These are phyloP conservation scores for Acer saccharum DNA, from an alignment of 345 rosid genomes.

Conservation along the genomic window DNA sequence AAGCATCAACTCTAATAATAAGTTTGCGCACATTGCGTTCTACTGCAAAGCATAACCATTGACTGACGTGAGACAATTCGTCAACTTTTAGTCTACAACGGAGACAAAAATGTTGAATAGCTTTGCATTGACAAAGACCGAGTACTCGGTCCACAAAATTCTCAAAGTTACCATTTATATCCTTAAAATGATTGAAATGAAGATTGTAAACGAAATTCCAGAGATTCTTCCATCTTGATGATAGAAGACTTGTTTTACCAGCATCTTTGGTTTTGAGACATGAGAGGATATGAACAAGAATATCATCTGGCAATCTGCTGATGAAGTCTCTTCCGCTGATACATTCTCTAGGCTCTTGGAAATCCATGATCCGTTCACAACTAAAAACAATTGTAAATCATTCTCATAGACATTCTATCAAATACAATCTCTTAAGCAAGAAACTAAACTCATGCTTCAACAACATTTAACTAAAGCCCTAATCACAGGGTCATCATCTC, in stretches of 20 bases:
- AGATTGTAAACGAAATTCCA: constrained; percentile 1
- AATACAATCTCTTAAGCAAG: too few species aligned
- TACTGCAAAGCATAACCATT: background rate
- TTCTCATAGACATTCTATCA: too few species aligned
- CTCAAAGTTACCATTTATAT: background rate
- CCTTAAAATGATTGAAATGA: background rate
- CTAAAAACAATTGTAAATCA: too few species aligned
- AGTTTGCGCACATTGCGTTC: background rate
- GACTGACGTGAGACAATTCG: background rate
- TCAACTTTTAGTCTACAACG: background rate
- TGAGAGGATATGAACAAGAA: constrained; percentile 22
- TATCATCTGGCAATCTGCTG: constrained; percentile 1
- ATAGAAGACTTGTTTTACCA: constrained; percentile 4
- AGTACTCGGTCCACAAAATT: background rate
- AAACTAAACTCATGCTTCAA: too few species aligned
- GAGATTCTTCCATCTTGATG: constrained; percentile 20
- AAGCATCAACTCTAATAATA: background rate
- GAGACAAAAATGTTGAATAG: constrained; percentile 1
- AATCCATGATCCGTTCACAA: background rate
- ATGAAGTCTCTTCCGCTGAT: background rate
- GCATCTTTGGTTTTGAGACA: constrained; percentile 7
- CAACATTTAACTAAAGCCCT: too few species aligned
- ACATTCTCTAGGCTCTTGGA: background rate
- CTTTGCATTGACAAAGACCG: background rate
- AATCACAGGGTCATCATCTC: too few species aligned